These are phyloP conservation scores for Mrakia blollopis DNA, from an alignment of 768 basidiomycete species.

Conservation along the genomic window DNA sequence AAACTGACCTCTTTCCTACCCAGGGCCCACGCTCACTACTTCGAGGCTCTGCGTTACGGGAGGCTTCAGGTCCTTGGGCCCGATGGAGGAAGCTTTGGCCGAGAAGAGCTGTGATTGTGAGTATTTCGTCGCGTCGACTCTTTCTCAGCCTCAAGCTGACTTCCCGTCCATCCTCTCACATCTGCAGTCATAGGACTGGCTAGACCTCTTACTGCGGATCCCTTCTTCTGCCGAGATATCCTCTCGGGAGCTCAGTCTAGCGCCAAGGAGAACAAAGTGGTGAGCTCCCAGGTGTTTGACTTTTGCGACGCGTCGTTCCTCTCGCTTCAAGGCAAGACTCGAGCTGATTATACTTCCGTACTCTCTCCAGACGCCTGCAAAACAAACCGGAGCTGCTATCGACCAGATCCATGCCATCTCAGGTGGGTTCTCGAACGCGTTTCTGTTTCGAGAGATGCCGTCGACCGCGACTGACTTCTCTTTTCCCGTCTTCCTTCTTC, in stretches of 20 bases:
- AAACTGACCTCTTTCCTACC: too few species aligned
- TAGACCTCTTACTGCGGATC: constrained; percentile 41
- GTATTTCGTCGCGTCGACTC: background rate
- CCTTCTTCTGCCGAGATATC: constrained; percentile 39
- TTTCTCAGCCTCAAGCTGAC: background rate
- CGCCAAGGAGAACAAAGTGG: constrained; percentile 37
- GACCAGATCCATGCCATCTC: background rate
- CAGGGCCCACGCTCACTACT: constrained; percentile 36
- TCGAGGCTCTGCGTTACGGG: constrained; percentile 42
- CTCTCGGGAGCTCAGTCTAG: constrained; percentile 35
- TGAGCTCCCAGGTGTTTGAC: background rate
- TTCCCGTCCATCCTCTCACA: too few species aligned
- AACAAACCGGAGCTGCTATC: background rate
- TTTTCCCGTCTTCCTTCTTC: background rate
- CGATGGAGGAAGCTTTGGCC: constrained; percentile 40
- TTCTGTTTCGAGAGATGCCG: background rate
- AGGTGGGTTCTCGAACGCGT: background rate
- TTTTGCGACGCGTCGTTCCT: background rate
- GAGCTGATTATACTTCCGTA: background rate
- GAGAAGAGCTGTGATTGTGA: constrained; percentile 22
- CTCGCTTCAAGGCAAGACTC: background rate
- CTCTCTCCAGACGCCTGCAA: background rate
- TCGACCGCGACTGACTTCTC: too few species aligned
- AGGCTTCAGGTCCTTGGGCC: constrained; percentile 39
- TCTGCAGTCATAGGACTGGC: constrained; percentile 39